Evolutionary conservation across 2,329 filamentous ascomycete species (phyloP), one percentile per base, ranked within the genome.

Genomic region (Lojkania enalia): DNA sequence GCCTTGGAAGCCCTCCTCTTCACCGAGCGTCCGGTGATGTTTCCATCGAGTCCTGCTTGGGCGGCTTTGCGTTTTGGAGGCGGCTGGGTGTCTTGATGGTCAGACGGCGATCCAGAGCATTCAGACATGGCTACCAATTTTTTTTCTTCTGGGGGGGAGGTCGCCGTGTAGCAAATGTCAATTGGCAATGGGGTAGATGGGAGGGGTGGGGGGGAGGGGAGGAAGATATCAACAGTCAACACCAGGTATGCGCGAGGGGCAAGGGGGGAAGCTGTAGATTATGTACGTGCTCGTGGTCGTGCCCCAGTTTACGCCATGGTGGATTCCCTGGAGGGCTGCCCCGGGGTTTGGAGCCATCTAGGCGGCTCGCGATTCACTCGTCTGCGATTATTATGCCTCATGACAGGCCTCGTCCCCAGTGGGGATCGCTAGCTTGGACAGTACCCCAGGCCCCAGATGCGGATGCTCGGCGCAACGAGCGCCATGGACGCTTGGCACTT

Each of bases 1-100:
- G 91, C 91, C 58, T 92, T 88, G 7, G 90, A 90, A n/a, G 91
- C 90, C 64, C 91, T 82, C 62, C 90, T 81, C 73, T 96, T 96
- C 41, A 85, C 82, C 42, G 81, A 81, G 75, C 62, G 76, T 47
- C 72, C 70, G 46, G 64, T 67, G 48, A 71, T 67, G 58, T 71
- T 69, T 51, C 72, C 72, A 42, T 78, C 73, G 33, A 84, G 68
- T 20, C 80, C 80, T 19, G 81, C 80, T 45, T 75, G 71, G 30
- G 77, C 75, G 32, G 78, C 77, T 58, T 82, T 83, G 51, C 82
- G 76, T 70, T 84, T 85, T 74, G 81, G 51, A n/a, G n/a, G n/a
- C 12, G 60, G 58, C 36, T 66, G 64, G 32, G 54, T 25, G 18
- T 48, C 33, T 20, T 60, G 57, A 37, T 61, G 57, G 52, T 68